Conservation (phyloP, 176 grass and related monocot genomes). For the Aegilops bicornis region DNA sequence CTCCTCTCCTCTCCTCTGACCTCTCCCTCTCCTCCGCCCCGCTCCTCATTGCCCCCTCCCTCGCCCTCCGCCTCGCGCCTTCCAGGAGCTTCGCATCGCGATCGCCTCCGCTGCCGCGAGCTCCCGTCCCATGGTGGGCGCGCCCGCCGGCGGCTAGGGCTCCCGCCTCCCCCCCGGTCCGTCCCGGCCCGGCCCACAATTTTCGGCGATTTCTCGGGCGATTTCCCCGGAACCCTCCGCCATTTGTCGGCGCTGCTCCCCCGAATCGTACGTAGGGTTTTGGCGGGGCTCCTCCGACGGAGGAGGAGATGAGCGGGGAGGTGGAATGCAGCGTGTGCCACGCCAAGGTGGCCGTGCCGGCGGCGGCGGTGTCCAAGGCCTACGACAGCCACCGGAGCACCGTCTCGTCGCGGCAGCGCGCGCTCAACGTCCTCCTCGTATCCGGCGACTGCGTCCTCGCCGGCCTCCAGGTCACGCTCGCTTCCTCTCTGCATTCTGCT, state of each 20-base stretch:
- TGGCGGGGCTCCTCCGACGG: neutral
- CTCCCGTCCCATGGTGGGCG: conserved; percentile 37
- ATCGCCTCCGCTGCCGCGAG: conserved; percentile 32
- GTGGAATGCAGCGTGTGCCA: conserved; percentile 80
- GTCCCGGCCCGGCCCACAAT: neutral
- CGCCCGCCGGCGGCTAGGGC: conserved; percentile 29
- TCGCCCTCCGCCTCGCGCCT: conserved; percentile 18
- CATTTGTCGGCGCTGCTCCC: conserved; percentile 19
- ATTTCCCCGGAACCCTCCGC: neutral
- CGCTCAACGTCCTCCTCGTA: conserved; percentile 79
- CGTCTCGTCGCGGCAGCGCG: conserved; percentile 66
- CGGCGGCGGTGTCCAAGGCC: conserved; percentile 68
- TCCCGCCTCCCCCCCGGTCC: conserved; percentile 7
- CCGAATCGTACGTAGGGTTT: conserved; percentile 1
- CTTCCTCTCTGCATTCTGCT: neutral
- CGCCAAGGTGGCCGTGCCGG: conserved; percentile 55
- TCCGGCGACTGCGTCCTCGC: conserved; percentile 80
- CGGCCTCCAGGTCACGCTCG: conserved; percentile 74
- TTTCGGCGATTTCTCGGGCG: conserved; percentile 7
- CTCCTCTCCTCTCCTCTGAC: conserved; percentile 6
- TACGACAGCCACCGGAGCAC: conserved; percentile 65
- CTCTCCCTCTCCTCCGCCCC: conserved; percentile 15
- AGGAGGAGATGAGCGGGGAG: conserved; percentile 51
- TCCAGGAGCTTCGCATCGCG: conserved; percentile 44
- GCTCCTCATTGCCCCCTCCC: conserved; percentile 26